Evolutionary conservation across 768 basidiomycete genomes (phyloP).

Genomic region (Harrya chromipes): DNA sequence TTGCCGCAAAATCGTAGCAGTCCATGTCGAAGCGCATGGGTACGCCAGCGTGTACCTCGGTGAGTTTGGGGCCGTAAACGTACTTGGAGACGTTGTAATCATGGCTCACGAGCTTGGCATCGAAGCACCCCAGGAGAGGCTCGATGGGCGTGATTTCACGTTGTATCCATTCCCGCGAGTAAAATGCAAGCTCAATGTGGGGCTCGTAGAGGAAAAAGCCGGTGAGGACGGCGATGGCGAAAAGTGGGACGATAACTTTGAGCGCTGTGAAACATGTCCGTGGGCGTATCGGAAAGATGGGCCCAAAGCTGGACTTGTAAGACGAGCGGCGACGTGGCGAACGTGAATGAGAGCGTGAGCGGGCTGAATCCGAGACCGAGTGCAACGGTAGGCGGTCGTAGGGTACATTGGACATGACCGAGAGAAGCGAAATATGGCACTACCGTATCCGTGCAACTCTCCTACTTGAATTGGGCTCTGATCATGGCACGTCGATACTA

Average conservation of each 20-base stretch:
- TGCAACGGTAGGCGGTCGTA: conserved; percentile 54
- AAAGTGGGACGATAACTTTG: conserved; percentile 43
- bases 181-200: conserved; percentile 83
- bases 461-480: too few relatives aligned
- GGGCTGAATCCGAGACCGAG: conserved; percentile 33
- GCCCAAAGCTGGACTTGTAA: conserved; percentile 26
- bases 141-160: conserved; percentile 63
- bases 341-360: conserved; percentile 19
- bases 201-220: conserved; percentile 68
- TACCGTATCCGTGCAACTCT: too few relatives aligned
- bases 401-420: conserved; percentile 37
- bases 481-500: too few relatives aligned
- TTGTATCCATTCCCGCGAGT: conserved; percentile 71
- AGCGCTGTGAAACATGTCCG: conserved; percentile 39
- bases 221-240: conserved; percentile 40
- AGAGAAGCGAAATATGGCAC: background rate
- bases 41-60: conserved; percentile 79
- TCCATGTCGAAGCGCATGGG: conserved; percentile 77
- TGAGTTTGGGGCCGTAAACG: conserved; percentile 60
- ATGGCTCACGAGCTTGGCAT: conserved; percentile 54
- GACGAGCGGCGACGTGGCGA: conserved; percentile 24
- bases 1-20: conserved; percentile 91
- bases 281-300: conserved; percentile 29
- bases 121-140: conserved; percentile 75
- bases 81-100: conserved; percentile 65